Base-by-base conservation (phyloP, 768 basidiomycete species). In the Grammothele lineata region DNA sequence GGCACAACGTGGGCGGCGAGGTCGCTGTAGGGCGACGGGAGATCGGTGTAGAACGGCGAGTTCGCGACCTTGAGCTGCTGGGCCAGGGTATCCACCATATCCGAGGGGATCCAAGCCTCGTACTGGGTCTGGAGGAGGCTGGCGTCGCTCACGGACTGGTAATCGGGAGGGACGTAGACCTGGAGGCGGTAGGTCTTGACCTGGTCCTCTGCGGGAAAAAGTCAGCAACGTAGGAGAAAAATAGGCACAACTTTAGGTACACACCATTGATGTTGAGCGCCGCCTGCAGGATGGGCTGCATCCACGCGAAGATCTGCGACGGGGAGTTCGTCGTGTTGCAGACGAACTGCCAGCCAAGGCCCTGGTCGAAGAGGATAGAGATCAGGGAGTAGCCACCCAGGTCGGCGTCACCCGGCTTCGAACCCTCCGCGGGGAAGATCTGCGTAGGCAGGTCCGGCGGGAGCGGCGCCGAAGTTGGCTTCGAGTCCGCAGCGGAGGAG, bases 301-400 rank as follows among this genome's bases (percentile, higher is more conserved):
- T 67, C 58, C 74, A 85, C 11, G 76, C 79, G 59, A 97, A 88
- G 35, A 98, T 73, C 68, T 97, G 90, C 39, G 75, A 83, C 2
- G 79, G 72, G 0, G 87, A 76, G 45, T 83, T 70, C 7, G 65
- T 48, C 49, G 71, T 80, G 12, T 54, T 53, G 33, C 81, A 78
- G 4, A 92, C 86, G 54, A 82, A 89, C 0, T 55, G 17, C 92
- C 92, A 94, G 47, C 74, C 75, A 49, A 93, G 68, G 1, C 48
- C 57, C 4, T 57, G 37, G 44, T 80, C 73, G 64, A 91, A 85
- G 51, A 89, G 57, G 33, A 94, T 57, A 42, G 76, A 85, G 62
- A 92, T 77, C 50, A 82, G 49, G 10, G 73, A 70, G 48, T 69
- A 76, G 0, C 64, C 72, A 12, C 37, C 44, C 24, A 78, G 47